phyloP scores from a whole-genome alignment of 164 flowering plant species.

The Macadamia tetraphylla region DNA sequence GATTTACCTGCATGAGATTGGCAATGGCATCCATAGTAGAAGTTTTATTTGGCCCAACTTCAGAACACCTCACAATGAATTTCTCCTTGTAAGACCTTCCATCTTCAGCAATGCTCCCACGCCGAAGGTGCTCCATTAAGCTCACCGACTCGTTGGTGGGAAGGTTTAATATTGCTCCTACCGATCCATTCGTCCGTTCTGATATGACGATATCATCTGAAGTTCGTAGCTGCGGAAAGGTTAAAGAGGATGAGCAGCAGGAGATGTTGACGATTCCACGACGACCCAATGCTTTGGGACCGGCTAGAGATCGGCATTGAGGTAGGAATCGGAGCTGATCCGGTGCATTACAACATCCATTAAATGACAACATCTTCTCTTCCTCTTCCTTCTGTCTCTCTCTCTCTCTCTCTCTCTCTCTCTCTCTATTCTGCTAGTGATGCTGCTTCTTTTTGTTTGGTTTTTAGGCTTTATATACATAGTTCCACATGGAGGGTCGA shows the following conservation, averaged over 20 bases:
- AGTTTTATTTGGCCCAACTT: slow-evolving; percentile 90
- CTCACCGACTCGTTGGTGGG: slow-evolving; percentile 14
- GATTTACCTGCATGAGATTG: slow-evolving; percentile 80
- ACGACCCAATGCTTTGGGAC: slow-evolving; percentile 7
- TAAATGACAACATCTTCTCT: too few species aligned
- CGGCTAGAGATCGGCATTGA: slow-evolving; percentile 19
- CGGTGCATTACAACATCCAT: too few species aligned
- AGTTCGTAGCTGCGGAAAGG: not conserved
- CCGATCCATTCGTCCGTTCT: slow-evolving; percentile 9
- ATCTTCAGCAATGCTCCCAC: slow-evolving; percentile 68
- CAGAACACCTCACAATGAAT: slow-evolving; percentile 81
- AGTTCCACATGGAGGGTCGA: too few species aligned
- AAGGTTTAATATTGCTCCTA: slow-evolving; percentile 1
- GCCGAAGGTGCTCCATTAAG: slow-evolving; percentile 66
- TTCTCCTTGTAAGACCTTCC: slow-evolving; percentile 84
- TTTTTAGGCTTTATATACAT: too few species aligned
- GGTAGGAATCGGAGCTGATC: slow-evolving; percentile 18
- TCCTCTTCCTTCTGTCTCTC: too few species aligned
- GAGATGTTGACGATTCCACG: slow-evolving; percentile 11
- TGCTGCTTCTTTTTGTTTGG: too few species aligned
- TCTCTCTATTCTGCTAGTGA: too few species aligned
- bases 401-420: too few species aligned
- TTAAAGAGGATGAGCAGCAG: not conserved
- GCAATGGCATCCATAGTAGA: slow-evolving; percentile 96
- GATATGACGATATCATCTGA: slow-evolving; percentile 18